Conservation (phyloP, 345 rosid genomes). For the Heritiera littoralis region DNA sequence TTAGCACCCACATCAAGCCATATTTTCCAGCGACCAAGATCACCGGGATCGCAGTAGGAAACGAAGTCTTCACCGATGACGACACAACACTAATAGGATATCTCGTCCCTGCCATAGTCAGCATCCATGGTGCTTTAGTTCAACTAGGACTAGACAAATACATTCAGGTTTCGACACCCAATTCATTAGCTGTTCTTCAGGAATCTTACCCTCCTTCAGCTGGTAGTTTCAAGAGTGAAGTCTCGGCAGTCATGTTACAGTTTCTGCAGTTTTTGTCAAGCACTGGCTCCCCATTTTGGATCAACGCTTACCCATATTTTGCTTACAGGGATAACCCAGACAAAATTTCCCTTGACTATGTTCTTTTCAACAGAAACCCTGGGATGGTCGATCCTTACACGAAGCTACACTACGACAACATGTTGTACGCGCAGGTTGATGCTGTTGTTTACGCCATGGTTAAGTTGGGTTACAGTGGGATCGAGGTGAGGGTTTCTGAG, state of each 20-base stretch:
- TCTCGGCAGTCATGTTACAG: constrained; percentile 54
- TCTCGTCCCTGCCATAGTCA: constrained; percentile 72
- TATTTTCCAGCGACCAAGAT: constrained; percentile 65
- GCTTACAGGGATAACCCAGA: constrained; percentile 80
- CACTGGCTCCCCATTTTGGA: constrained; percentile 76
- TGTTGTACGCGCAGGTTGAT: constrained; percentile 93
- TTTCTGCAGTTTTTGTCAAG: constrained; percentile 52
- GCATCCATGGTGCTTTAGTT: constrained; percentile 69
- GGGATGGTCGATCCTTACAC: constrained; percentile 88
- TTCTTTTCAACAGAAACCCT: constrained; percentile 73
- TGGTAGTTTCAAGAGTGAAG: constrained; percentile 64
- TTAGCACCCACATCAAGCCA: constrained; percentile 61
- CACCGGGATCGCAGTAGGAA: constrained; percentile 75
- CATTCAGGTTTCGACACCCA: constrained; percentile 75
- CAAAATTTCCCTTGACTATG: constrained; percentile 69
- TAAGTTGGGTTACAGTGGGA: constrained; percentile 56
- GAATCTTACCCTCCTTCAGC: constrained; percentile 93
- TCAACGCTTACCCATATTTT: constrained; percentile 95
- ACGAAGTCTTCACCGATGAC: constrained; percentile 61
- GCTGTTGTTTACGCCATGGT: constrained; percentile 75
- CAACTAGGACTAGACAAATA: constrained; percentile 68
- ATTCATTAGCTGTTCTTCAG: constrained; percentile 67
- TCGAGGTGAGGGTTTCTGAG: constrained; percentile 83
- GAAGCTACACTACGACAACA: constrained; percentile 75
- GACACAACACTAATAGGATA: constrained; percentile 51